Percentiles rank a stretch among this genome's conserved stretches.
Evolutionary conservation across 768 basidiomycete species (phyloP).

Genomic region (Erythrobasidium yunnanense): DNA sequence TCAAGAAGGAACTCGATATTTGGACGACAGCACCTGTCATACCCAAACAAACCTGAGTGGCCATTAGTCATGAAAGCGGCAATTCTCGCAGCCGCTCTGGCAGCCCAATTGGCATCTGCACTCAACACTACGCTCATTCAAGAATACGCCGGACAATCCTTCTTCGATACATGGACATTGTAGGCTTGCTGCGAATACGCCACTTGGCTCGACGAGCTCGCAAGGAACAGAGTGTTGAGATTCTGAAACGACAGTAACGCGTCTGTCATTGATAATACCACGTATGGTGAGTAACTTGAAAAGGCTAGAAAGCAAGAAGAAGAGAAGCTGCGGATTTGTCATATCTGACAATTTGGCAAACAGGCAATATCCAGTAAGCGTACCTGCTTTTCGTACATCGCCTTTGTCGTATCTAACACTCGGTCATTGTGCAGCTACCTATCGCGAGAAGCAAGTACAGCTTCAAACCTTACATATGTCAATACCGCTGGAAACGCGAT

Average conservation of each 20-base stretch:
- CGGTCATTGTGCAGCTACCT: conserved; percentile 6
- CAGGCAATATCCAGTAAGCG: conserved; percentile 20
- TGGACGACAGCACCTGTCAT: too few relatives aligned
- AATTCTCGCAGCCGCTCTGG: background rate
- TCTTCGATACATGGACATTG: conserved; percentile 16
- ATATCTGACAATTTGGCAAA: too few relatives aligned
- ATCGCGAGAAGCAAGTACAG: background rate
- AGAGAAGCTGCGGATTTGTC: too few relatives aligned
- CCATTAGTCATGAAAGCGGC: background rate
- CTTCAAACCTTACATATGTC: conserved; percentile 23
- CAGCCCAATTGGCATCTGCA: background rate
- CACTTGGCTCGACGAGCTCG: too few relatives aligned
- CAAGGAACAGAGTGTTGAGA: too few relatives aligned
- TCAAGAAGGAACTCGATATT: too few relatives aligned
- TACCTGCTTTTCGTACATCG: too few relatives aligned
- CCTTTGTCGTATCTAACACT: background rate
- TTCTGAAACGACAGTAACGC: background rate
- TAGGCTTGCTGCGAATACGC: background rate
- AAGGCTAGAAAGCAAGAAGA: too few relatives aligned
- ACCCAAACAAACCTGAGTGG: background rate
- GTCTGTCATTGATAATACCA: conserved; percentile 6
- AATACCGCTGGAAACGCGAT: conserved; percentile 21
- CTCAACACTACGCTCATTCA: conserved; percentile 12
- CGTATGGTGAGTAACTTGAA: background rate
- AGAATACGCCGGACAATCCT: background rate